These are phyloP conservation scores for Phlebopus sp. DNA, from an alignment of 1,284 basidiomycete genomes.

Conservation along the genomic window DNA sequence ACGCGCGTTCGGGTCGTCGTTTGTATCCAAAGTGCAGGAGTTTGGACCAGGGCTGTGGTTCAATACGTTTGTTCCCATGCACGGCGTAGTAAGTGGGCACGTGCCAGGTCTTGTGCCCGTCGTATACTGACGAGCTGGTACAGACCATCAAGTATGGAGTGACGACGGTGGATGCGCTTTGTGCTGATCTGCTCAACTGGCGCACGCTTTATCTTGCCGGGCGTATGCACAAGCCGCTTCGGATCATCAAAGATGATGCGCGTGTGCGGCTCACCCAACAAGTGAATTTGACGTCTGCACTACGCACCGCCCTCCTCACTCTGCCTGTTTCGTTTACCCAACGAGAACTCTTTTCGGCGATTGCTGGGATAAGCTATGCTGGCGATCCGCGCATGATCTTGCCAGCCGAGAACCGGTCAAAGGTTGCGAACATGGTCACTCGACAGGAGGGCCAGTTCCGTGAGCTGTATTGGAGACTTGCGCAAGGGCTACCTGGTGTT, in stretches of 20 bases:
- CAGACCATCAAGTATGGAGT: constrained; percentile 98
- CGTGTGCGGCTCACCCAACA: constrained; percentile 90
- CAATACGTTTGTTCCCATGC: constrained; percentile 84
- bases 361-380: constrained; percentile 85
- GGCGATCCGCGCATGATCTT: constrained; percentile 94
- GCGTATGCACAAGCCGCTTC: constrained; percentile 94
- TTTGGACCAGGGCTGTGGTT: constrained; percentile 93
- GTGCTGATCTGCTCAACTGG: constrained; percentile 91
- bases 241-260: constrained; percentile 85
- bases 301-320: constrained; percentile 78
- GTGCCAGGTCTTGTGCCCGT: not conserved
- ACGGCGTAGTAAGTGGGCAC: constrained; percentile 68
- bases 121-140: constrained; percentile 1
- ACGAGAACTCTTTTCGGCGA: constrained; percentile 79
- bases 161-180: constrained; percentile 87
- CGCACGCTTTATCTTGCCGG: constrained; percentile 91
- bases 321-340: constrained; percentile 76
- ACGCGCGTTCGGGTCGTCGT: constrained; percentile 74
- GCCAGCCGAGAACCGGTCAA: constrained; percentile 91
- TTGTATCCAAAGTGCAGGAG: constrained; percentile 77
- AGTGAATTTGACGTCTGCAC: constrained; percentile 88
- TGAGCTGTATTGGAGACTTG: constrained; percentile 80
- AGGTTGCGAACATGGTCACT: constrained; percentile 91
- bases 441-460: constrained; percentile 83
- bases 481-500: constrained; percentile 73